phyloP scores from a whole-genome alignment of 1,139 yeast species.

The Spencermartinsiella ligniputridi region DNA sequence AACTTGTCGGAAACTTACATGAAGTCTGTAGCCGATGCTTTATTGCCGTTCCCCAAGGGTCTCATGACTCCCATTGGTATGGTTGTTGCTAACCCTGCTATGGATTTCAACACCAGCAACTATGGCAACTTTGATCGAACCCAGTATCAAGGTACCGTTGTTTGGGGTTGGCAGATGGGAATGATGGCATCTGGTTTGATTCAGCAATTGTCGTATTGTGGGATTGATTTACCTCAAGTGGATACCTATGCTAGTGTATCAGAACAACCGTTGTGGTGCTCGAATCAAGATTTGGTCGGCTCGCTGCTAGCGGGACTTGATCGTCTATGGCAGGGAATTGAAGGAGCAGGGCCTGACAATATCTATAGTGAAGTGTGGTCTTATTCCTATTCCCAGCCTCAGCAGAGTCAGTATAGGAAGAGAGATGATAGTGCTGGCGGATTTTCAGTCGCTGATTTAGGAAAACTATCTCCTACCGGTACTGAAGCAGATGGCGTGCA shows the following conservation, averaged over 20 bases:
- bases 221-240: conserved; percentile 3
- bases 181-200: conserved; percentile 13
- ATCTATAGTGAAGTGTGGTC: conserved; percentile 13
- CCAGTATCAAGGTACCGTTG: conserved; percentile 13
- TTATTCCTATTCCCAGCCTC: conserved; percentile 5
- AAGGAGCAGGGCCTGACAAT: conserved; percentile 10
- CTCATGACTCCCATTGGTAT: conserved; percentile 12
- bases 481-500: conserved; percentile 13
- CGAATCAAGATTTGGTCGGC: conserved; percentile 8
- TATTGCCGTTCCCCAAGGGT: conserved; percentile 15
- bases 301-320: conserved; percentile 12
- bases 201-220: conserved; percentile 10
- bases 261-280: conserved; percentile 9
- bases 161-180: conserved; percentile 16
- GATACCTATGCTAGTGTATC: conserved; percentile 3
- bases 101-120: conserved; percentile 10
- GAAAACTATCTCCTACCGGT: conserved; percentile 11
- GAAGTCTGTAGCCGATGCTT: conserved; percentile 12
- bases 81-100: conserved; percentile 13
- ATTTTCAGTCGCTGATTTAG: conserved; percentile 11
- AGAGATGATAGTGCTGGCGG: background rate
- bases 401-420: background rate
- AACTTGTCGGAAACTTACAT: conserved; percentile 10
- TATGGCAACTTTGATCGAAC: conserved; percentile 10
- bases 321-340: conserved; percentile 13